Evolutionary conservation across 495 filamentous ascomycete species (phyloP).

Genomic region (Tuber indicum): DNA sequence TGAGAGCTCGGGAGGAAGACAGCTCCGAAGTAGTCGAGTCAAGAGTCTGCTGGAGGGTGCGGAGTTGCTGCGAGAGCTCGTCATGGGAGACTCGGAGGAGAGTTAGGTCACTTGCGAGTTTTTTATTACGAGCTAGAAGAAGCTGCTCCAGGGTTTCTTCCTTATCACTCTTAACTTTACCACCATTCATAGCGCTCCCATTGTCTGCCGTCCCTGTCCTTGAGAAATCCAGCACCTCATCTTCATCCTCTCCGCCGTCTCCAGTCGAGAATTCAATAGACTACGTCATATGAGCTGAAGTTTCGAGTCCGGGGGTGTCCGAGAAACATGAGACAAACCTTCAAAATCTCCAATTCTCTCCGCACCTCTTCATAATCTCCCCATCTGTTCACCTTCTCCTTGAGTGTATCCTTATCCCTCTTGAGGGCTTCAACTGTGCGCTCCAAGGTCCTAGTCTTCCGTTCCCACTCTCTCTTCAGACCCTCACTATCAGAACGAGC

Average conservation of each 20-base stretch:
- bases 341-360: slow-evolving; percentile 89
- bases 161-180: slow-evolving; percentile 50
- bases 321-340: slow-evolving; percentile 47
- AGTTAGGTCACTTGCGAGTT: slow-evolving; percentile 86
- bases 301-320: background rate
- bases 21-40: slow-evolving; percentile 78
- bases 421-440: slow-evolving; percentile 61
- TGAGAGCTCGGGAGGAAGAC: slow-evolving; percentile 74
- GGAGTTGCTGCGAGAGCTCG: slow-evolving; percentile 74
- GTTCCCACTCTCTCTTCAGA: slow-evolving; percentile 64
- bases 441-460: slow-evolving; percentile 65
- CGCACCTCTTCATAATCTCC: slow-evolving; percentile 94
- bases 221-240: slow-evolving; percentile 36
- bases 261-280: slow-evolving; percentile 92
- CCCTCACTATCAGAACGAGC: slow-evolving; percentile 73
- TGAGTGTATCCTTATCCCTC: slow-evolving; percentile 64
- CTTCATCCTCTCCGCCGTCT: slow-evolving; percentile 55
- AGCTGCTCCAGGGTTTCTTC: slow-evolving; percentile 85
- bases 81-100: slow-evolving; percentile 89
- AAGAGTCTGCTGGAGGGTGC: slow-evolving; percentile 73
- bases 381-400: slow-evolving; percentile 76
- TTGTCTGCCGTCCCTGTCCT: slow-evolving; percentile 42
- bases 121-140: slow-evolving; percentile 87
- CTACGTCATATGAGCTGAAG: slow-evolving; percentile 42
- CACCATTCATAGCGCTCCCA: slow-evolving; percentile 20